Base-by-base conservation (phyloP, 768 basidiomycete species). In the Cyclocybe aegerita region DNA sequence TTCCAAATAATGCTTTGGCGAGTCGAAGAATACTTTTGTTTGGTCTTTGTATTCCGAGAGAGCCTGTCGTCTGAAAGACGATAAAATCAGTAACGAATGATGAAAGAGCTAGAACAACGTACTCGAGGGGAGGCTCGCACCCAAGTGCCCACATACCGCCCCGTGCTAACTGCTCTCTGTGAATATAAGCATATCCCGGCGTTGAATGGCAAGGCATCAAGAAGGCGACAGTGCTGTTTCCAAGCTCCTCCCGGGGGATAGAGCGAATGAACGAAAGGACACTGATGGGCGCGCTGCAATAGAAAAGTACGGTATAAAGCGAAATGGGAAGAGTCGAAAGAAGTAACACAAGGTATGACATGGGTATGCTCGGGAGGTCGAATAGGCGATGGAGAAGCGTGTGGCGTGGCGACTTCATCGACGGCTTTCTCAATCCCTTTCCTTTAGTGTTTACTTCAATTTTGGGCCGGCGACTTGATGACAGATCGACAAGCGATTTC, bases 201-300 rank as follows among this genome's bases (percentile, higher is more conserved):
- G 90, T 92, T 15, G 95, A 97, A 70, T 99, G 96, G 56, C 97
- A 99, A 8, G 97, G 96, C 90, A 93, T 95, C 15, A 98, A 69
- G 60, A 93, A 85, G 1, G 90, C 93, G 15, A 96, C 70, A 3
- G 75, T 76, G 9, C 63, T 69, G 14, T 67, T 59, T 4, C 57
- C 55, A 17, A 88, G 70, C 14, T 83, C 72, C 7, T 71, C 61
- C 4, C 66, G 55, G 1, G 85, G 75, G 39, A 89, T 69, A 16
- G 67, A 61, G 30, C 83, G 78, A 39, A 97, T 70, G 64, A 83
- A 86, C 9, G 81, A 74, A 63, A 91, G 78, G 23, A 93, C 88
- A 39, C 74, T 73, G 48, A 94, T 81, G 53, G 96, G 94, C 7
- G 83, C 93, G 38, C 80, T 77, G 47, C 83, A 85, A 64, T 98